Base-by-base conservation (phyloP, 768 basidiomycete species). In the Rhodotorula graminis region DNA sequence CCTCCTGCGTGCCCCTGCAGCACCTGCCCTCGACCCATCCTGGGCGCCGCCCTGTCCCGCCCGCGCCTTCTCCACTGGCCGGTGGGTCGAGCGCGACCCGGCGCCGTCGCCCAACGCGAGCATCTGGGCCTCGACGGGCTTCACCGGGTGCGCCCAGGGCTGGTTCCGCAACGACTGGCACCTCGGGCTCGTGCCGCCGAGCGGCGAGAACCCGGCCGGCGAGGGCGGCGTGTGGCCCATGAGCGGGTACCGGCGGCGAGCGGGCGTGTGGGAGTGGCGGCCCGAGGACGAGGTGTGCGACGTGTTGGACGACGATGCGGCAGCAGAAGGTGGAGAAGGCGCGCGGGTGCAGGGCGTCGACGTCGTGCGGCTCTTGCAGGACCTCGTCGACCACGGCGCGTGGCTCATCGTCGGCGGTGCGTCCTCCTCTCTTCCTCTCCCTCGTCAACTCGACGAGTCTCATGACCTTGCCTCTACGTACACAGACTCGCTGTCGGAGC, bases 401-500 rank as follows among this genome's bases (percentile, higher is more conserved):
- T 63, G 62, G 62, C 50, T 63, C 49, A 53, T 63, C 27, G 19
- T 52, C 25, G 62, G 62, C 21, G 62, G 62, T 63, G 49, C 47
- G 62, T 40, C 18, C 18, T 12, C 3, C 7, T 11, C n/a, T 11
- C 53, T 55, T 4, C n/a, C 15, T 16, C 31, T 25, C 52, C 23
- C 11, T 14, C 27, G 7, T 3, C n/a, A n/a, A 27, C 61, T 6
- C n/a, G 25, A 47, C n/a, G n/a, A n/a, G n/a, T n/a, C n/a, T n/a
- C n/a, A n/a, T 62, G 61, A 29, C 61, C 18, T 1, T 2, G 6
- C n/a, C 7, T 2, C 12, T 37, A 37, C 37, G 19, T 19, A 0
- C 25, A 37, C 50, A 63, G 62, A 63, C 50, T 63, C 62, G n/a
- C 47, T 63, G 50, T 63, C 62, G 42, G 62, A 63, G 37, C 49